Evolutionary conservation across 108 stramenopile genomes (phyloP).

Genomic region (Parietichytrium sp.): DNA sequence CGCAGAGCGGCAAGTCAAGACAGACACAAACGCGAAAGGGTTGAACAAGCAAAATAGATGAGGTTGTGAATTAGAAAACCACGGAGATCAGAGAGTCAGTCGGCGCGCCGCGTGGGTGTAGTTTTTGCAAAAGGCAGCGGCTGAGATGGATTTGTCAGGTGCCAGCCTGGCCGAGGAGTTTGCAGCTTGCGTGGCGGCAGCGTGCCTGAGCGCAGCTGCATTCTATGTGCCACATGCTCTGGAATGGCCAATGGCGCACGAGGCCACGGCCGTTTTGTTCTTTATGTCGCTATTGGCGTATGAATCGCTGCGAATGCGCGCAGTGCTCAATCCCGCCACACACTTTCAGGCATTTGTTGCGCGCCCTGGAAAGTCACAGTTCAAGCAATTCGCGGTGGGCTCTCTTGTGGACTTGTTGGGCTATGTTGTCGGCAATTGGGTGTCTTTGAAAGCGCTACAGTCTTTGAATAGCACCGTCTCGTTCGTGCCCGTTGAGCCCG

Average conservation of each 20-base stretch:
- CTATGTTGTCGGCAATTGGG: background rate
- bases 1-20: no score
- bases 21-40: no score
- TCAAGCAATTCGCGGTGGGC: background rate
- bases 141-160: background rate
- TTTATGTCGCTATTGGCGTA: background rate
- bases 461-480: background rate
- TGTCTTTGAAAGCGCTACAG: background rate
- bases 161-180: background rate
- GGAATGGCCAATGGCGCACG: no score
- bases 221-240: background rate
- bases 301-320: background rate
- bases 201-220: background rate
- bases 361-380: background rate
- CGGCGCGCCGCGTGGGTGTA: no score
- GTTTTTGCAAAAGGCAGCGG: no score
- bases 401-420: constrained; percentile 5
- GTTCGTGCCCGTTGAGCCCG: background rate
- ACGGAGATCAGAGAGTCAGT: no score
- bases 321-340: background rate
- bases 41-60: no score
- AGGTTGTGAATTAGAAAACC: no score
- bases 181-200: background rate
- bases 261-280: background rate
- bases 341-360: background rate